Percentiles rank a stretch among this genome's conserved stretches.
Evolutionary conservation across 768 basidiomycete genomes (phyloP).

Genomic region (Hemileccinum impolitum): DNA sequence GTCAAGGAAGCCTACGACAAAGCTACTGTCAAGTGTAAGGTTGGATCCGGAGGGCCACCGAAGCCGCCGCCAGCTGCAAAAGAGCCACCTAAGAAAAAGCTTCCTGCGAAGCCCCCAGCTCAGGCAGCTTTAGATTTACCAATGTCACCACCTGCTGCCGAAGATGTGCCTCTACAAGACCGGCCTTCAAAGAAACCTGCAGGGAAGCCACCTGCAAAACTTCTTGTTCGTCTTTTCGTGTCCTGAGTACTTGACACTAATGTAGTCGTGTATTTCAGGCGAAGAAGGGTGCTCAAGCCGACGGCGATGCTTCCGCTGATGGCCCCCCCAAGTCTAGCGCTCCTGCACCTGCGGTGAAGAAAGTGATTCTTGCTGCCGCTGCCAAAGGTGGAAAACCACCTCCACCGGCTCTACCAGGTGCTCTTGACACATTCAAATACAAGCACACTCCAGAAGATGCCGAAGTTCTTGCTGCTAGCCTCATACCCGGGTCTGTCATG

Average conservation of each 20-base stretch:
- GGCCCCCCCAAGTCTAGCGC: slow-evolving; percentile 19
- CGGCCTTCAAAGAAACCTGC: slow-evolving; percentile 40
- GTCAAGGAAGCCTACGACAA: slow-evolving; percentile 93
- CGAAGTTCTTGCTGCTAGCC: slow-evolving; percentile 67
- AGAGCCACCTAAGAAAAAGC: slow-evolving; percentile 37
- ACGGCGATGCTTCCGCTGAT: slow-evolving; percentile 24
- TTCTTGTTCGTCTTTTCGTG: slow-evolving; percentile 32
- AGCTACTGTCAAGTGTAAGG: slow-evolving; percentile 87
- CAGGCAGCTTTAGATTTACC: slow-evolving; percentile 17
- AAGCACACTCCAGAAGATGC: slow-evolving; percentile 92
- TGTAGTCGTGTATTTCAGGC: slow-evolving; percentile 28
- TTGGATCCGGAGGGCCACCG: slow-evolving; percentile 51
- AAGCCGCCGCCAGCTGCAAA: slow-evolving; percentile 33
- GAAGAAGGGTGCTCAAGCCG: slow-evolving; percentile 49
- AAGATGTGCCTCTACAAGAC: slow-evolving; percentile 25
- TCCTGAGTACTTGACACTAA: not conserved
- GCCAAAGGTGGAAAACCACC: slow-evolving; percentile 47
- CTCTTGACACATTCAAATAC: slow-evolving; percentile 85
- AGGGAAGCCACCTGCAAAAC: slow-evolving; percentile 51
- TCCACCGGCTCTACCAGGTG: slow-evolving; percentile 46
- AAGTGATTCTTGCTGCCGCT: slow-evolving; percentile 38
- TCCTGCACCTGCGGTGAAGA: slow-evolving; percentile 40
- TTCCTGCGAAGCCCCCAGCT: slow-evolving; percentile 30
- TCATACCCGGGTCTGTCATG: slow-evolving; percentile 68
- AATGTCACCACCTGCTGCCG: slow-evolving; percentile 10